Evolutionary conservation across 371 early-diverging fungal genomes (phyloP).

Genomic region (Nosema granulosis): DNA sequence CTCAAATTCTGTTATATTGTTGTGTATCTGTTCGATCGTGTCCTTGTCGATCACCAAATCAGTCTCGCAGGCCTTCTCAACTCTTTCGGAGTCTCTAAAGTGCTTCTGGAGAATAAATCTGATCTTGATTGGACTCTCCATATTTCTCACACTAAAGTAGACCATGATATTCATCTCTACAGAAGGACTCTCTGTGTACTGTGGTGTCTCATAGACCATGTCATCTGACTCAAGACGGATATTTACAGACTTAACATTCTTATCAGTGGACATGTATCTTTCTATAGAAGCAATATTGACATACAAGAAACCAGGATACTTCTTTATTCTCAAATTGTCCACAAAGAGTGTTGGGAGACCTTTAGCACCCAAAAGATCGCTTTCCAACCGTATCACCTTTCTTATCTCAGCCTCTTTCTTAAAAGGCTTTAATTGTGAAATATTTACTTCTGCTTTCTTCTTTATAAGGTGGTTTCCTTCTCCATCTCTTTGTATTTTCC

Average conservation of each 20-base stretch:
- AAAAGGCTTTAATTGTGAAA: too few relatives aligned
- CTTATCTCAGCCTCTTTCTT: too few relatives aligned
- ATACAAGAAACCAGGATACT: constrained; percentile 38
- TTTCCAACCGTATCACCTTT: too few relatives aligned
- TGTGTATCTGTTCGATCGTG: constrained; percentile 30
- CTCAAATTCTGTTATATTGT: constrained; percentile 44
- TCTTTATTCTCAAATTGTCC: constrained; percentile 25
- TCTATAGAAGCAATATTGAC: constrained; percentile 34
- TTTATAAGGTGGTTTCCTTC: too few relatives aligned
- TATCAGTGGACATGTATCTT: constrained; percentile 19
- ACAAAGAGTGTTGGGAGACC: not conserved
- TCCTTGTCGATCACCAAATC: constrained; percentile 20
- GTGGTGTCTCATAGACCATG: constrained; percentile 21
- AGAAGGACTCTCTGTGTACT: not conserved
- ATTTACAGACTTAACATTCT: constrained; percentile 21
- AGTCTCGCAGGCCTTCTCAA: constrained; percentile 14
- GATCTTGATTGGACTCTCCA: not conserved
- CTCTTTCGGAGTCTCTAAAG: not conserved
- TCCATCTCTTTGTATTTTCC: too few relatives aligned
- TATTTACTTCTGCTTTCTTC: too few relatives aligned
- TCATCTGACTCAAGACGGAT: constrained; percentile 15
- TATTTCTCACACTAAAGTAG: not conserved
- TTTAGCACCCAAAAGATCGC: too few relatives aligned
- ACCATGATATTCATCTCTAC: constrained; percentile 22
- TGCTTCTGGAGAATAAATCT: constrained; percentile 18